Percentiles rank a stretch among this genome's conserved stretches.
Conservation (phyloP, 163 green algal genomes). For the Scenedesmus sp. region DNA sequence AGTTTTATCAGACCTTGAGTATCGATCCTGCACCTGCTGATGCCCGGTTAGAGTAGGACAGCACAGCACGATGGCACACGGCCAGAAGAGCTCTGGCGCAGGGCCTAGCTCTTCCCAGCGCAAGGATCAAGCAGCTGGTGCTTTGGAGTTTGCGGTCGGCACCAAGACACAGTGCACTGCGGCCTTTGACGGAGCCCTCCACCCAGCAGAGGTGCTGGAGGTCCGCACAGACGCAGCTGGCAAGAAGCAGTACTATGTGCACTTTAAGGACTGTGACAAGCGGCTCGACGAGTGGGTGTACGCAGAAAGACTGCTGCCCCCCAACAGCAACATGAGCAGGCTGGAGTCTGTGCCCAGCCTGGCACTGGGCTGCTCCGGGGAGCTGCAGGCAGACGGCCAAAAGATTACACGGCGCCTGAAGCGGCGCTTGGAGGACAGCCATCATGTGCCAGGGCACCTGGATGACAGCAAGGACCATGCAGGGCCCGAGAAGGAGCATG, state of each 20-base stretch:
- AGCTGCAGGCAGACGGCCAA: conserved; percentile 60
- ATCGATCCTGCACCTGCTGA: not conserved
- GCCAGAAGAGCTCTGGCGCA: conserved; percentile 9
- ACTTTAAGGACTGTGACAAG: conserved; percentile 90
- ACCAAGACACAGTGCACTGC: conserved; percentile 46
- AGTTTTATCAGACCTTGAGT: not conserved
- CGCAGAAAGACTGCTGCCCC: conserved; percentile 78
- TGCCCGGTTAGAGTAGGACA: not conserved
- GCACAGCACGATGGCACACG: conserved; percentile 20
- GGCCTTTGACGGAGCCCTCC: conserved; percentile 25
- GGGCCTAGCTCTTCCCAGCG: conserved; percentile 6
- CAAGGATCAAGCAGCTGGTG: not conserved
- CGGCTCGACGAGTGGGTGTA: conserved; percentile 90
- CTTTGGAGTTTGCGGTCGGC: conserved; percentile 29
- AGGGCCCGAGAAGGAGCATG: conserved; percentile 87
- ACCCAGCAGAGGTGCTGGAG: conserved; percentile 70
- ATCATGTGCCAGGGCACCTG: conserved; percentile 73
- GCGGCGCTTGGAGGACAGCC: conserved; percentile 84
- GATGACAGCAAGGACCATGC: conserved; percentile 61
- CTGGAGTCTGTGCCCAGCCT: conserved; percentile 56
- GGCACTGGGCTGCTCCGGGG: not conserved
- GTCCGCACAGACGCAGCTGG: conserved; percentile 38
- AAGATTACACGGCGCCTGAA: conserved; percentile 92
- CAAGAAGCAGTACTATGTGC: conserved; percentile 88
- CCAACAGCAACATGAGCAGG: conserved; percentile 78